Evolutionary conservation across 495 filamentous ascomycete genomes (phyloP), one percentile per base, ranked within the genome.

Genomic region (Peziza echinospora): DNA sequence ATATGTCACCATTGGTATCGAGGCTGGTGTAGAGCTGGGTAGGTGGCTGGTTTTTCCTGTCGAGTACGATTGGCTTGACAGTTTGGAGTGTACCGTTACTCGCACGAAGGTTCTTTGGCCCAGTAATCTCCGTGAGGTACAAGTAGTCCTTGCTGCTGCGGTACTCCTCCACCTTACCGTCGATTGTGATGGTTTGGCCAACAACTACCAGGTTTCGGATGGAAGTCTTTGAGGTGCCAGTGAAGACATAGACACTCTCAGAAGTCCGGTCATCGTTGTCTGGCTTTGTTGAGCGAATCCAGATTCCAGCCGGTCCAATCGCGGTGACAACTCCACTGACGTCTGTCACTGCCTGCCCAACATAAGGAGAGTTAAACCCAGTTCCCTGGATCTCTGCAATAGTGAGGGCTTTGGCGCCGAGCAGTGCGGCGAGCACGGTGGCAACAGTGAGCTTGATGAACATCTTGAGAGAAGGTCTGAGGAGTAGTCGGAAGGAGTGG

Each of bases 371-470:
- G 26, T 74, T 52, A 61, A 65, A 77, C n/a, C 57, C 65, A 44
- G 70, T 64, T 48, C 73, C 75, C 51, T 74, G 76, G 63, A 79
- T 77, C 48, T 72, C 66, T 28, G 64, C 62, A 52, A 79, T 75
- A 40, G 69, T 70, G 24, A 73, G 46, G 28, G 69, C 71, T 17
- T 57, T 60, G 26, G 49, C 54, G 21, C 52, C 24, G 21, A 21
- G 43, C 22, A 26, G 6, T 8, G 43, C 43, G 23, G 10, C 19
- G 17, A 26, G 43, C 7, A 26, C 11, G 43, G 53, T 41, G 34
- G 51, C 8, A 13, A 56, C 23, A 10, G 40, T 43, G 21, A 48
- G 47, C 7, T 34, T 34, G 26, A n/a, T 7, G 26, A 34, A n/a
- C 26, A n/a, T n/a, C 7, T 34, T n/a, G 26, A 8, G 26, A 34